Evolutionary conservation across 441 rosid species (phyloP), one percentile per base, ranked within the genome.

Genomic region (Eutrema salsugineum): DNA sequence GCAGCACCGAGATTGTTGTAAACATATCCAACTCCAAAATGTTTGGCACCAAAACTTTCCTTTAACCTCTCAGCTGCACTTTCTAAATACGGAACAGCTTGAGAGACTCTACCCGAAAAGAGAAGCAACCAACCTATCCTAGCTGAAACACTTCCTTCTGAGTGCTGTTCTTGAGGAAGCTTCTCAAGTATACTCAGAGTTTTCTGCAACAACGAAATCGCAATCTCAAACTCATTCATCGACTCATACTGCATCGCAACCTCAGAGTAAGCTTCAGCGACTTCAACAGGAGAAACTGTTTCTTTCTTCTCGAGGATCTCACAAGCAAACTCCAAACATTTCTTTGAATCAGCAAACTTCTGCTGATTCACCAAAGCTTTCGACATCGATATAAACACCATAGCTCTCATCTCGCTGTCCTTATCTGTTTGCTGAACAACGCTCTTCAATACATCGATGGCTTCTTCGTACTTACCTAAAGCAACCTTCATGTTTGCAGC

Each of bases 1-100:
- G 98, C 98, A 1, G 98, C 90, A 8, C 99, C 99, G 64, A 95
- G 80, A 78, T 95, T 92, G 79, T 95, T 92, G 76, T 89, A 92
- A 43, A 95, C 86, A 75, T 91, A 92, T 15, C 97, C 98, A 11
- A 95, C 87, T 54, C 98, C 99, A 68, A 83, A 95, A 81, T 95
- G 99, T 75, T 89, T 92, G 55, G 96, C 75, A 53, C 96, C 99
- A 59, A 91, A 95, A 78, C 96, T 86, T 77, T 90, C 94, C 80
- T 87, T 90, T 73, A 95, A 65, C 78, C 86, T 87, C 79, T 92
- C 97, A 0, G 92, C 95, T 28, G 96, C 96, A 73, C 80, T 80
- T 85, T 95, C 98, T 81, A 95, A 79, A 76, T 81, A 92, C 38
- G 98, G 97, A 85, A 95, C 86, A 27, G 91, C 96, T 79, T 88